phyloP scores from a whole-genome alignment of 768 basidiomycete genomes.

The Chalciporus sphaerocephalus region DNA sequence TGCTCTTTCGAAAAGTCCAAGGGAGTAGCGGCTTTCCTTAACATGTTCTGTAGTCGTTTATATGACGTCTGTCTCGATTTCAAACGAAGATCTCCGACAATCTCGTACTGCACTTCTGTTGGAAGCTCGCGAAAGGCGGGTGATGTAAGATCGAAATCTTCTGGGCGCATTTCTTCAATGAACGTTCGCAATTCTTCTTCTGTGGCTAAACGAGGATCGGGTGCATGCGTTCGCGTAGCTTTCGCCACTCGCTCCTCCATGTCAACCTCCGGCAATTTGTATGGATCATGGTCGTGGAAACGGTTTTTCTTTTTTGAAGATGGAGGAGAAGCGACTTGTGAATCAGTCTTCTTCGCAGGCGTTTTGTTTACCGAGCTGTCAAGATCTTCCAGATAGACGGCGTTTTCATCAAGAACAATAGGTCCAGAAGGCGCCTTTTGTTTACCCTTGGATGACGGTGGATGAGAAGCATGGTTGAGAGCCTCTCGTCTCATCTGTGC shows the following conservation, averaged over 20 bases:
- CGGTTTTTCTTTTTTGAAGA: slow-evolving; percentile 57
- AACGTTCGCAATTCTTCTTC: slow-evolving; percentile 91
- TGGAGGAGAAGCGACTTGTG: slow-evolving; percentile 35
- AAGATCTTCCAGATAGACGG: slow-evolving; percentile 88
- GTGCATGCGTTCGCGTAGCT: slow-evolving; percentile 54
- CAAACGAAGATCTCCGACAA: slow-evolving; percentile 90
- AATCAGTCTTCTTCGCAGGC: slow-evolving; percentile 32
- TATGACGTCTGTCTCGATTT: slow-evolving; percentile 95
- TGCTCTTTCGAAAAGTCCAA: slow-evolving; percentile 97
- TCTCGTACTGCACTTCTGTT: slow-evolving; percentile 96
- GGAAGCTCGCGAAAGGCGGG: slow-evolving; percentile 89
- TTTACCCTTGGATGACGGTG: slow-evolving; percentile 39
- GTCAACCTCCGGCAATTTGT: slow-evolving; percentile 82
- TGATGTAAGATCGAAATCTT: slow-evolving; percentile 90
- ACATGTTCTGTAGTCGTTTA: slow-evolving; percentile 87
- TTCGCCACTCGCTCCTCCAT: slow-evolving; percentile 59
- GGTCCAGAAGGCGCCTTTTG: slow-evolving; percentile 42
- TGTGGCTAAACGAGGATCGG: slow-evolving; percentile 92
- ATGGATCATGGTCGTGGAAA: slow-evolving; percentile 84
- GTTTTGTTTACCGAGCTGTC: slow-evolving; percentile 52
- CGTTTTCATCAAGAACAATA: slow-evolving; percentile 60
- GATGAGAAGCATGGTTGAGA: slow-evolving; percentile 51
- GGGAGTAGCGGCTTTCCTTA: slow-evolving; percentile 69
- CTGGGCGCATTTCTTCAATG: slow-evolving; percentile 94
- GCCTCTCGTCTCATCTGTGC: slow-evolving; percentile 92